Conservation (phyloP, 441 rosid genomes). For the Dalechampia spathulata region DNA sequence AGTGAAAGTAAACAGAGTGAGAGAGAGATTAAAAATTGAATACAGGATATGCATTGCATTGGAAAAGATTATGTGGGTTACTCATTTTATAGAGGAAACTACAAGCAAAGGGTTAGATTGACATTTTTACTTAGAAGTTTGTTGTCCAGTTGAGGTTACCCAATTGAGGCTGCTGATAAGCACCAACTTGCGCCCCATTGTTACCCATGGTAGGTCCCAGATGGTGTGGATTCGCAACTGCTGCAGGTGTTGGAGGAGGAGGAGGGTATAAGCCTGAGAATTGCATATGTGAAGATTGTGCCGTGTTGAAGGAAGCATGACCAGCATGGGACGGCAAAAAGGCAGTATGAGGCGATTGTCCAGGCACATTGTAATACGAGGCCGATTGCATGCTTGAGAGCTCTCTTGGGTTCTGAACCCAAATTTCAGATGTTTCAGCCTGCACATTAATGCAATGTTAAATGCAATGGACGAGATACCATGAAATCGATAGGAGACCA, state of each 20-base stretch:
- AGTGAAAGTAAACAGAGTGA: background rate
- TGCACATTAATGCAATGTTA: slow-evolving; percentile 19
- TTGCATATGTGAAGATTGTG: slow-evolving; percentile 93
- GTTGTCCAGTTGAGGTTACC: slow-evolving; percentile 90
- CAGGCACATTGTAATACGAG: slow-evolving; percentile 70
- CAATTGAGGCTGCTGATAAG: slow-evolving; percentile 84
- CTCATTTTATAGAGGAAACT: slow-evolving; percentile 38
- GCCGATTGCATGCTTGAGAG: slow-evolving; percentile 57
- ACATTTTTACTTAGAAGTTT: slow-evolving; percentile 55
- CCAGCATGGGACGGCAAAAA: slow-evolving; percentile 74
- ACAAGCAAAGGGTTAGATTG: slow-evolving; percentile 37
- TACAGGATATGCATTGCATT: slow-evolving; percentile 40
- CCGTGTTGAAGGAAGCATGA: slow-evolving; percentile 68
- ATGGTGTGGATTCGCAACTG: slow-evolving; percentile 69
- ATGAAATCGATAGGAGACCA: background rate
- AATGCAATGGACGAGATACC: background rate
- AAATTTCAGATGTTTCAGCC: slow-evolving; percentile 87
- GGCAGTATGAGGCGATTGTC: slow-evolving; percentile 78
- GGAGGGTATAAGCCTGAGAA: slow-evolving; percentile 77
- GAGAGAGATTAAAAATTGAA: slow-evolving; percentile 12
- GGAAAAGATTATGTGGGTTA: slow-evolving; percentile 30
- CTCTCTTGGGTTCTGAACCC: slow-evolving; percentile 89
- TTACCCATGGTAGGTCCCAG: slow-evolving; percentile 71
- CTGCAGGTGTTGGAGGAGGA: slow-evolving; percentile 49
- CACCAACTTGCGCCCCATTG: slow-evolving; percentile 71